Evolutionary conservation across 306 rosid species (phyloP).

Genomic region (Vigna angularis): DNA sequence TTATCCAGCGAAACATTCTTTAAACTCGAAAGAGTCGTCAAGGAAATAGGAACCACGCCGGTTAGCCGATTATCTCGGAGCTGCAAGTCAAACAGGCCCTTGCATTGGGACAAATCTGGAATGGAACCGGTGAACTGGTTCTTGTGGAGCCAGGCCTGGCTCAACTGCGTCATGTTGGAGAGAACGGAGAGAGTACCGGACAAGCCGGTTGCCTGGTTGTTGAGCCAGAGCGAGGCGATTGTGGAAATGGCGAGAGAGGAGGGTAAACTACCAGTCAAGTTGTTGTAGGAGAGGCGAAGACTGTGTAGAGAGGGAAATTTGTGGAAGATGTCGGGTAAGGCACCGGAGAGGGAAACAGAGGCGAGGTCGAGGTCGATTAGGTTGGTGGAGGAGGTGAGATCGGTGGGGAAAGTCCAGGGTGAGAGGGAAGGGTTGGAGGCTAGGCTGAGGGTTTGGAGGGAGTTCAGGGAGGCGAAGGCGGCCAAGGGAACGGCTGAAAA

Average conservation of each 20-base stretch:
- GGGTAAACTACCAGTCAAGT: conserved; percentile 73
- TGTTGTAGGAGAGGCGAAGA: conserved; percentile 79
- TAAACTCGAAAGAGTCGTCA: conserved; percentile 56
- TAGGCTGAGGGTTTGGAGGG: conserved; percentile 61
- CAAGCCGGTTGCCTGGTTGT: conserved; percentile 70
- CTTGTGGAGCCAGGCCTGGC: conserved; percentile 79
- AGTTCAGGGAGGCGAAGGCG: conserved; percentile 66
- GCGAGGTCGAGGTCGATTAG: conserved; percentile 53
- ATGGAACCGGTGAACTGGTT: conserved; percentile 73
- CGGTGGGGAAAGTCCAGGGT: conserved; percentile 69
- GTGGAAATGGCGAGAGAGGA: conserved; percentile 56
- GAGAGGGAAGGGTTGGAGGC: conserved; percentile 46
- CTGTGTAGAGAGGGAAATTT: conserved; percentile 50
- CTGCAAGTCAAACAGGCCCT: conserved; percentile 59
- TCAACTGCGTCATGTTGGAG: conserved; percentile 61
- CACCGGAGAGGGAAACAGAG: conserved; percentile 48
- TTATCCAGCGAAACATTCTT: conserved; percentile 61
- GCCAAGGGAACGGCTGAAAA: conserved; percentile 65
- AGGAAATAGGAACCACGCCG: conserved; percentile 67
- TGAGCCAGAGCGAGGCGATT: conserved; percentile 70
- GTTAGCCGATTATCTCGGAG: conserved; percentile 78
- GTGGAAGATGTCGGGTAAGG: conserved; percentile 69
- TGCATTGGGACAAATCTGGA: conserved; percentile 69
- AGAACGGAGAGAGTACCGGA: conserved; percentile 65
- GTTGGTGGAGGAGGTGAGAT: conserved; percentile 58